These are phyloP conservation scores for Yarrowia sp. DNA, from an alignment of 805 yeast species.

Conservation along the genomic window DNA sequence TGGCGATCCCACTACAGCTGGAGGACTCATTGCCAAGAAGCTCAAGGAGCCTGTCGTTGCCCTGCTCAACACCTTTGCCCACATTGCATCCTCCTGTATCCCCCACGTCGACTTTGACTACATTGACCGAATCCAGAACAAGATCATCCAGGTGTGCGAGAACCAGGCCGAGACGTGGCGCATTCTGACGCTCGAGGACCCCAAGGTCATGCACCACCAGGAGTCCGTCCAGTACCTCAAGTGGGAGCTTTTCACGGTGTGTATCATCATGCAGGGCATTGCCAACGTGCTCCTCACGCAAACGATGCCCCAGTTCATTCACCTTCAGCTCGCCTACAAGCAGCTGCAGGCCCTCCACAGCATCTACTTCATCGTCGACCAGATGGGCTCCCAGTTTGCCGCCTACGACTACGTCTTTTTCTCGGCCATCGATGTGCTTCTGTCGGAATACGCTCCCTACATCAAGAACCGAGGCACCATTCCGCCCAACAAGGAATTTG, in stretches of 20 bases:
- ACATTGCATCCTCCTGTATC: not conserved
- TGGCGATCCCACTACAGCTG: not conserved
- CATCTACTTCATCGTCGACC: conserved; percentile 34
- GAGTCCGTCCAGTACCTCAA: conserved; percentile 30
- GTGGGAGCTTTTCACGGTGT: conserved; percentile 33
- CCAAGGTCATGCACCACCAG: not conserved
- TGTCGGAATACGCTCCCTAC: conserved; percentile 6
- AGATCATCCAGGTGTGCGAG: conserved; percentile 10
- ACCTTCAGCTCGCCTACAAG: conserved; percentile 29
- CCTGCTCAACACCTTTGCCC: conserved; percentile 18
- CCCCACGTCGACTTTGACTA: conserved; percentile 14
- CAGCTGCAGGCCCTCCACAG: conserved; percentile 32
- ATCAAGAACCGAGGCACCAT: conserved; percentile 7
- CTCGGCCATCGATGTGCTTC: conserved; percentile 46
- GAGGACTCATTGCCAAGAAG: not conserved
- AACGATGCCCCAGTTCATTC: conserved; percentile 1
- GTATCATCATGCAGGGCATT: conserved; percentile 35
- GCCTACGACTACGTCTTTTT: conserved; percentile 59
- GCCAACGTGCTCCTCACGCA: conserved; percentile 30
- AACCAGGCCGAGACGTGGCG: conserved; percentile 25
- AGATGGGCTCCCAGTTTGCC: conserved; percentile 36
- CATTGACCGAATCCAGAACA: conserved; percentile 17
- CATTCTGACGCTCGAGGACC: not conserved
- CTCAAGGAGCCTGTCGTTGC: conserved; percentile 18
- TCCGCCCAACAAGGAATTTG: conserved; percentile 4